Conservation (phyloP, 129 eudicot species). For the Helianthus tuberosus region DNA sequence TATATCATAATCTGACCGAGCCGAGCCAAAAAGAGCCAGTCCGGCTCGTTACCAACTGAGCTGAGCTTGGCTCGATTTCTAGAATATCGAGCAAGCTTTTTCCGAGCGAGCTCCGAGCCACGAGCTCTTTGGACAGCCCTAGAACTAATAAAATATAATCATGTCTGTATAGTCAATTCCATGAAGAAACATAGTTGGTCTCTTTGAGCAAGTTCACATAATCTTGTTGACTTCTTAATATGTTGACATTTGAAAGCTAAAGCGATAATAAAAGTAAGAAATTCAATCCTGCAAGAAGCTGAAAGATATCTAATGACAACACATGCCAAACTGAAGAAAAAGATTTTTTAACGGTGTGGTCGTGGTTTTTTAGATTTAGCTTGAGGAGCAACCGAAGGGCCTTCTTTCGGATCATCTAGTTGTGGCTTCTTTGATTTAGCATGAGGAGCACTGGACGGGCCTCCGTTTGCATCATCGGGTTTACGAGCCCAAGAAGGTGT, state of each 20-base stretch:
- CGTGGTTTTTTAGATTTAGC: slow-evolving; percentile 1
- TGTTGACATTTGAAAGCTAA: neutral
- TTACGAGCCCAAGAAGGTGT: slow-evolving; percentile 79
- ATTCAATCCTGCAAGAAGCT: no score
- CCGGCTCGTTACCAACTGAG: no score
- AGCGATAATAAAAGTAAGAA: neutral
- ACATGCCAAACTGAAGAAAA: neutral
- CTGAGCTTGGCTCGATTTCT: no score
- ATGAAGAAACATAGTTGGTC: neutral
- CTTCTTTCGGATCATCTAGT: slow-evolving; percentile 4
- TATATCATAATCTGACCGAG: no score
- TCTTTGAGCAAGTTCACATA: neutral
- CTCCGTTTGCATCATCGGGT: slow-evolving; percentile 54
- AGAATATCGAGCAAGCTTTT: neutral
- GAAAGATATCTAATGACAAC: neutral
- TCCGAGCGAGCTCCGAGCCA: slow-evolving; percentile 65
- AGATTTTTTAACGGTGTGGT: neutral
- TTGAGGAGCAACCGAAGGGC: slow-evolving; percentile 3
- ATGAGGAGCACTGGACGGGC: slow-evolving; percentile 35
- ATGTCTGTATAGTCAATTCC: neutral
- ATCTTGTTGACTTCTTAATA: neutral
- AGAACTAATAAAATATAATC: neutral
- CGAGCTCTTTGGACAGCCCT: slow-evolving; percentile 30
- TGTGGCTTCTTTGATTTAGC: slow-evolving; percentile 58
- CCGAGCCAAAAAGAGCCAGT: no score